Evolutionary conservation across 371 early-diverging fungal genomes (phyloP).

Genomic region (Mortierella sp.): DNA sequence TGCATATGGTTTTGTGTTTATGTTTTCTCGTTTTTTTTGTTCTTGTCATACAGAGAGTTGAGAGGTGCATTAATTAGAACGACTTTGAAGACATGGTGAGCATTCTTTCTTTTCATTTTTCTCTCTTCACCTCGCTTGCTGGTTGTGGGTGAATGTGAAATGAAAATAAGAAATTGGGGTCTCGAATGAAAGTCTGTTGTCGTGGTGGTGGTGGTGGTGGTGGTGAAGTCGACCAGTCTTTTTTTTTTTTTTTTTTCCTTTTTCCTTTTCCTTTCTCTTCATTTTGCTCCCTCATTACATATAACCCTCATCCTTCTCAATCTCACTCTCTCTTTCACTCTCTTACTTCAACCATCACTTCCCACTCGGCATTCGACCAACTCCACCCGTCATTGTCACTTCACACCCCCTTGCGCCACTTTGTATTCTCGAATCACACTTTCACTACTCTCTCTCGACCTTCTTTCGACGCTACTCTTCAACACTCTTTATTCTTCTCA

Average conservation of each 20-base stretch:
- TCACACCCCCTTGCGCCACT: neutral
- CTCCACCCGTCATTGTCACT: neutral
- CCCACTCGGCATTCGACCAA: neutral
- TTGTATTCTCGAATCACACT: neutral
- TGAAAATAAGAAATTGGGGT: neutral
- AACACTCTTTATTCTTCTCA: neutral
- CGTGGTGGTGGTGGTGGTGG: neutral
- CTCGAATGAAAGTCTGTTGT: neutral
- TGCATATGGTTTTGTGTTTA: neutral
- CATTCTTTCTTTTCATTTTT: no score
- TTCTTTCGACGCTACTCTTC: neutral
- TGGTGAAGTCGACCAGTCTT: neutral
- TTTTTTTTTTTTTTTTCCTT: neutral
- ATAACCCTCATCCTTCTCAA: neutral
- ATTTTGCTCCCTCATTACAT: no score
- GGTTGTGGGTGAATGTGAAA: neutral
- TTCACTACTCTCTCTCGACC: neutral
- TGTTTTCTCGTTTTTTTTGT: neutral
- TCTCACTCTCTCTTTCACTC: neutral
- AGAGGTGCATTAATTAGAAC: no score
- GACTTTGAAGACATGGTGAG: neutral
- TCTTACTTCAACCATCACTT: neutral
- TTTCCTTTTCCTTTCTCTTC: neutral
- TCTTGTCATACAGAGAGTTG: slow-evolving; percentile 9
- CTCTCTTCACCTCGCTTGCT: no score